Evolutionary conservation across 2,329 filamentous ascomycete species (phyloP), one percentile per base, ranked within the genome.

Genomic region (Conoideocrella luteorostrata): DNA sequence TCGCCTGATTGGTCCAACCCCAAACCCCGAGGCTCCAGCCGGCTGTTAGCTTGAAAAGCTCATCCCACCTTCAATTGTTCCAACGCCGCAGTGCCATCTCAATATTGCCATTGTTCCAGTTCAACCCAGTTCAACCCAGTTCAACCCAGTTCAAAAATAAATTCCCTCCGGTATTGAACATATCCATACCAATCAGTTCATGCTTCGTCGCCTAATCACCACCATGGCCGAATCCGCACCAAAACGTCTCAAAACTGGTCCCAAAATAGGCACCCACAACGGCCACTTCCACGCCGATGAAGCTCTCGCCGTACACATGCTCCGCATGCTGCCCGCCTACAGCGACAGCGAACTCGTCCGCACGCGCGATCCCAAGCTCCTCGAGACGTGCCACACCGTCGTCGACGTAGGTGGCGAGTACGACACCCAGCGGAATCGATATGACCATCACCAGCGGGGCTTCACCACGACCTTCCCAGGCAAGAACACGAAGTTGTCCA

Each of bases 231-330:
- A 87, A 73, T 77, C 72, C 61, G 77, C 82, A 58, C 69, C 84
- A 50, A 97, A 97, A 70, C 84, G 87, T 65, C 70, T 94, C 64
- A 95, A 95, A 77, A 44, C 43, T 23, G 56, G 56, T 35, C 53
- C 84, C 51, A 68, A 81, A 55, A 94, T 96, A 62, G 93, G 90
- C 60, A 98, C 93, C 23, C 93, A 98, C 78, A 96, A 85, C 70
- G 93, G 93, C 55, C 89, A 96, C 74, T 98, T 98, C 77, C 93
- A 98, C 72, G 93, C 93, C 64, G 93, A 98, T 67, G 93, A 98
- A 72, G 91, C 93, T 48, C 81, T 98, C 34, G 93, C 93, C 46
- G 90, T 98, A 52, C 89, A 95, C 74, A 88, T 98, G 75, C 86
- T 98, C 55, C 88, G 89, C 52, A 78, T 86, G 45, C 84, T 97